These are phyloP conservation scores for Elaphomyces granulatus DNA, from an alignment of 495 filamentous ascomycete genomes.

Conservation along the genomic window DNA sequence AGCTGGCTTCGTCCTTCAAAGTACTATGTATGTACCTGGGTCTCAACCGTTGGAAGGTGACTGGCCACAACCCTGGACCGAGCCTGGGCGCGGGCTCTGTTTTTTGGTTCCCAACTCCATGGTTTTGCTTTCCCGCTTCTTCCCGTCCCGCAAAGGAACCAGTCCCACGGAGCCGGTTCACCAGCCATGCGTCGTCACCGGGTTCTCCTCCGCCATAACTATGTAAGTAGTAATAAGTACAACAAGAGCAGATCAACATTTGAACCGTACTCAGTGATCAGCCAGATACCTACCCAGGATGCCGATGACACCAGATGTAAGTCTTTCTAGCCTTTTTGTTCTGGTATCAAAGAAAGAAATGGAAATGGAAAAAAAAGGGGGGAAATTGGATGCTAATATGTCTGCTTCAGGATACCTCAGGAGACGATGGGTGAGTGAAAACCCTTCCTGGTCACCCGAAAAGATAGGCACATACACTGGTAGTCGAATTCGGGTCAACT, in stretches of 20 bases:
- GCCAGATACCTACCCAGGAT: neutral
- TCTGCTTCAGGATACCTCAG: constrained; percentile 1
- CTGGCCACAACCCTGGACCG: neutral
- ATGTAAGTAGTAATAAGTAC: too few relatives aligned
- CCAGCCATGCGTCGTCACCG: neutral
- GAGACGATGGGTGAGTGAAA: constrained; percentile 1
- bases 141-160: neutral
- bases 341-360: neutral
- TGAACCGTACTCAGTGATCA: neutral
- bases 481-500: neutral
- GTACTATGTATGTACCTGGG: neutral
- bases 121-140: neutral
- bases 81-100: neutral
- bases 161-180: neutral
- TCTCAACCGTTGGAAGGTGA: neutral
- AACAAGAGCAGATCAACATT: neutral
- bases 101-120: neutral
- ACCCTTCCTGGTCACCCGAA: neutral
- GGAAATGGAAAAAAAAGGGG: neutral
- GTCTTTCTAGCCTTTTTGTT: neutral
- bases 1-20: too few relatives aligned
- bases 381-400: neutral
- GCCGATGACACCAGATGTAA: constrained; percentile 7
- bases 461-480: neutral
- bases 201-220: too few relatives aligned